Base-by-base conservation (phyloP, 1,139 yeast genomes). In the Insectozyma bohioensis region DNA sequence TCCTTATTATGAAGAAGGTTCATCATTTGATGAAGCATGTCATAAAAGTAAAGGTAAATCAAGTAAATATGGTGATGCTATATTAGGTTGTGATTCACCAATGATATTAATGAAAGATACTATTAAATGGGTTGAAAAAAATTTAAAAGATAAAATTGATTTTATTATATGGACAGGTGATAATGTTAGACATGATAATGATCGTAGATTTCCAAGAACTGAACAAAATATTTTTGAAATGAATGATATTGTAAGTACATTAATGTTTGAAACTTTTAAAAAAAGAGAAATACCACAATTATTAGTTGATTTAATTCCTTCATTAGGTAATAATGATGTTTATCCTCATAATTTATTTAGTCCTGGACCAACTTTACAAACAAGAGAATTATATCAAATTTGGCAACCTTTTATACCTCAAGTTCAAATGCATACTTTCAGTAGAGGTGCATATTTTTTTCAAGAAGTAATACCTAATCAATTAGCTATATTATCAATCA, bases 101-200 rank as follows among this genome's bases (percentile, higher is more conserved):
- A 56, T 76, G 51, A 55, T 60, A 0, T 58, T 86, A 30, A 77
- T 83, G 59, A 63, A 78, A 14, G 71, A 68, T 10, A 85, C 95
- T 0, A 61, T 86, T 35, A 54, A 67, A 26, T 86, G 94, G 94
- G 62, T 85, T 2, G 57, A 65, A 18, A 63, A 67, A 6, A 78
- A 85, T 45, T 54, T 85, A 36, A 74, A 70, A 40, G 94, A 84
- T 51, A 79, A 85, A 43, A 79, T 86, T 31, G 95, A 86, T 55
- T 86, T 86, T 53, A 80, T 86, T 19, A 73, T 86, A 12, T 86
- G 95, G 95, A 85, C 95, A 0, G 95, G 95, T 20, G 95, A 86
- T 58, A 86, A 85, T 48, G 78, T 85, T 27, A 70, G 95, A 36
- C 95, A 86, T 54, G 95, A 86, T 54, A 83, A 82, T 49, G 95